Conservation (phyloP, 1,284 basidiomycete genomes). For the Tylopilus orsonianus region DNA sequence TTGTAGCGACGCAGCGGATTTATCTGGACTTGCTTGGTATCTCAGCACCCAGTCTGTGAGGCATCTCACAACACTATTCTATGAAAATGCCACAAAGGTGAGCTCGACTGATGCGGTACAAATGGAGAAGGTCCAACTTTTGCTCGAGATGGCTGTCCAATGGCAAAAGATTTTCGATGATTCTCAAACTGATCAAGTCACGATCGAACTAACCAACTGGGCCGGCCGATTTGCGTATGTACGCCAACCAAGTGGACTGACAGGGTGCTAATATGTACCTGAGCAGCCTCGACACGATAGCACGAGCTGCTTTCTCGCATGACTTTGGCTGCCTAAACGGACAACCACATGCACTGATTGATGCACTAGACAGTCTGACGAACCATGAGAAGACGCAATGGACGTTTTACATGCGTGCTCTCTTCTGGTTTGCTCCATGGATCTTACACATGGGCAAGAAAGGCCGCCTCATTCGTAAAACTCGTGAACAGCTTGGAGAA, state of each 20-base stretch:
- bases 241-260: background rate
- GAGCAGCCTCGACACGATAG: slow-evolving; percentile 53
- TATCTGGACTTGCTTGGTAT: slow-evolving; percentile 3
- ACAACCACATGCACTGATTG: slow-evolving; percentile 44
- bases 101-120: slow-evolving; percentile 14
- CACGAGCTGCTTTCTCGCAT: slow-evolving; percentile 55
- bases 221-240: slow-evolving; percentile 57
- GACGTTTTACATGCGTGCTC: slow-evolving; percentile 61
- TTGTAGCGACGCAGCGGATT: background rate
- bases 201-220: slow-evolving; percentile 58
- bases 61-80: slow-evolving; percentile 47
- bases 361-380: slow-evolving; percentile 53
- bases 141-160: slow-evolving; percentile 40
- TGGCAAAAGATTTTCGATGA: slow-evolving; percentile 48
- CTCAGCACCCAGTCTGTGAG: slow-evolving; percentile 51
- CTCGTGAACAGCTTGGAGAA: slow-evolving; percentile 49
- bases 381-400: slow-evolving; percentile 55
- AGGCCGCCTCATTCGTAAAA: slow-evolving; percentile 52
- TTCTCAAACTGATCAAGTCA: slow-evolving; percentile 33
- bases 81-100: slow-evolving; percentile 46
- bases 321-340: slow-evolving; percentile 52
- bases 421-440: slow-evolving; percentile 58
- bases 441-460: slow-evolving; percentile 55
- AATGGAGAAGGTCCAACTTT: background rate
- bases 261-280: slow-evolving; percentile 4